Conservation (phyloP, 2,329 filamentous ascomycete genomes). For the Colletotrichum trifolii region DNA sequence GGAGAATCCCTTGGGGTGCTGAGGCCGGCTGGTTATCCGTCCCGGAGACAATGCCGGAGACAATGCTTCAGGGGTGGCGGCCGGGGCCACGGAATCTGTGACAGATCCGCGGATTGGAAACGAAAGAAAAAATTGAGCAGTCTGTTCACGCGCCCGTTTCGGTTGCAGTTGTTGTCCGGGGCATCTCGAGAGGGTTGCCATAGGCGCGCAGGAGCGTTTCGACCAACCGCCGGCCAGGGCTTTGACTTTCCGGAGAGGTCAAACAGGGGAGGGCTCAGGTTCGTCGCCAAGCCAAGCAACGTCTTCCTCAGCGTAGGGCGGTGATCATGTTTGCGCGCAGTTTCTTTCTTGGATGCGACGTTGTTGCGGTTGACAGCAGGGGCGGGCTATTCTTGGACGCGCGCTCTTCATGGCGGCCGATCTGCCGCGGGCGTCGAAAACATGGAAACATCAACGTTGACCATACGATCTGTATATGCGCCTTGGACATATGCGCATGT, state of each 20-base stretch:
- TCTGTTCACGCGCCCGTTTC: conserved; percentile 29
- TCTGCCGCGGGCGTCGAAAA: conserved; percentile 9
- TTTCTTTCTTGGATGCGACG: conserved; percentile 1
- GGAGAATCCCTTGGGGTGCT: too few species aligned
- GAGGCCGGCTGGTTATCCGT: conserved; percentile 15
- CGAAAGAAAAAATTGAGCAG: conserved; percentile 33
- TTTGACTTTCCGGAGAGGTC: conserved; percentile 3
- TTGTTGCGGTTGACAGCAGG: background rate
- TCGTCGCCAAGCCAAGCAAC: background rate
- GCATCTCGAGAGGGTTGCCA: conserved; percentile 1
- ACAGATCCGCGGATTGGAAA: conserved; percentile 37
- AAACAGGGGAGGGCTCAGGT: conserved; percentile 1
- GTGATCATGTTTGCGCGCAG: too few species aligned
- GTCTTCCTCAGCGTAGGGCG: too few species aligned
- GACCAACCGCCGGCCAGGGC: background rate
- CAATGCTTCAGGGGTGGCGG: background rate
- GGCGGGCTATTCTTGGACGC: conserved; percentile 7
- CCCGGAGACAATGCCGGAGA: conserved; percentile 8
- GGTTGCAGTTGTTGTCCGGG: conserved; percentile 8
- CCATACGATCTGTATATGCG: conserved; percentile 11
- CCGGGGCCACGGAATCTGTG: conserved; percentile 27
- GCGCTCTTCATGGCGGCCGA: background rate
- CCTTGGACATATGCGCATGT: conserved; percentile 16
- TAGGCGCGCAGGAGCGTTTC: background rate
- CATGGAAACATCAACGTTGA: conserved; percentile 27